Evolutionary conservation across 306 rosid species (phyloP).

Genomic region (Albizia julibrissin): DNA sequence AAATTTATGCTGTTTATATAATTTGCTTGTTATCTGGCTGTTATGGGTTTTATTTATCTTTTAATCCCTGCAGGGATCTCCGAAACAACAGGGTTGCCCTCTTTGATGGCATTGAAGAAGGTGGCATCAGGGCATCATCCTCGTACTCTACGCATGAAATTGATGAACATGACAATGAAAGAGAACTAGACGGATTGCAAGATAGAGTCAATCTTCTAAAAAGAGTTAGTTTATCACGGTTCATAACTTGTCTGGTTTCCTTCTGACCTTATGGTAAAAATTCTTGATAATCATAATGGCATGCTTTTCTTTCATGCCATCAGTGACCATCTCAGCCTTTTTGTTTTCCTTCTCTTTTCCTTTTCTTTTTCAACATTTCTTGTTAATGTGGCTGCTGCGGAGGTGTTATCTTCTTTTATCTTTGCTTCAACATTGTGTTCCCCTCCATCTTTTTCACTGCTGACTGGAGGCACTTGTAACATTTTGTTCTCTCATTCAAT

Average conservation of each 20-base stretch:
- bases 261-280: background rate
- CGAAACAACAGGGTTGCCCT: constrained; percentile 51
- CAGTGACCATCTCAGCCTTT: background rate
- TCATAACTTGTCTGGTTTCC: background rate
- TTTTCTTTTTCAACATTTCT: background rate
- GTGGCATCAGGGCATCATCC: constrained; percentile 50
- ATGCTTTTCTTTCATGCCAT: constrained; percentile 12
- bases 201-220: constrained; percentile 89
- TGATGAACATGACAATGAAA: constrained; percentile 88
- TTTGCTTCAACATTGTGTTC: background rate
- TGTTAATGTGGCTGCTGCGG: constrained; percentile 1
- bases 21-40: constrained; percentile 30
- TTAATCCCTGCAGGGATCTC: constrained; percentile 32
- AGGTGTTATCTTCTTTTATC: background rate
- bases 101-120: constrained; percentile 61
- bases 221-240: constrained; percentile 57
- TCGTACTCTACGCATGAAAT: constrained; percentile 75
- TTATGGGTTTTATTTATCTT: constrained; percentile 17
- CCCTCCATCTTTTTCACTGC: constrained; percentile 17
- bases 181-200: constrained; percentile 85
- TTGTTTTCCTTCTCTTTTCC: background rate
- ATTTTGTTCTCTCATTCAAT: background rate
- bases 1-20: constrained; percentile 28
- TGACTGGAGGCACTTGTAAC: constrained; percentile 12
- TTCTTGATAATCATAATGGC: background rate